Conservation (phyloP, 768 basidiomycete species). For the Boletus subparvulus region DNA sequence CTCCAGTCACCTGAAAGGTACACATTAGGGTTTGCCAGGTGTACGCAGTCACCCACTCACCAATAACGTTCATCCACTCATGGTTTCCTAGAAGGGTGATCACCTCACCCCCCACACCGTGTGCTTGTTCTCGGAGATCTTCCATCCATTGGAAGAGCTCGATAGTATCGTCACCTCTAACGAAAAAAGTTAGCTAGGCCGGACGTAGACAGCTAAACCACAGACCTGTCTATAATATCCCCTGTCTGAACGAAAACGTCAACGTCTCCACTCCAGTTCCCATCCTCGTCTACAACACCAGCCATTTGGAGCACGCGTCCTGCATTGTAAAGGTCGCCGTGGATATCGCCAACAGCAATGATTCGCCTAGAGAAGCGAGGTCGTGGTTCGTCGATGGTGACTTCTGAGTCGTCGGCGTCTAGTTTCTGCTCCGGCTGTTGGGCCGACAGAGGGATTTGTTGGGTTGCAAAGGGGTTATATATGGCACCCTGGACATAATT, state of each 20-base stretch:
- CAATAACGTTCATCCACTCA: constrained; percentile 92
- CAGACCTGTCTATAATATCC: constrained; percentile 89
- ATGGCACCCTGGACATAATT: constrained; percentile 24
- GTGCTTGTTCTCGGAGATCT: constrained; percentile 72
- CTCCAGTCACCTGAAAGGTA: constrained; percentile 75
- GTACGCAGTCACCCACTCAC: constrained; percentile 34
- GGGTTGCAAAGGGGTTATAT: constrained; percentile 21
- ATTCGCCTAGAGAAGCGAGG: constrained; percentile 49
- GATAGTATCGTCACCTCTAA: constrained; percentile 88
- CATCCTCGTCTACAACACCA: constrained; percentile 65
- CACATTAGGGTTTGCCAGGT: constrained; percentile 5
- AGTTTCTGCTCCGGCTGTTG: constrained; percentile 3
- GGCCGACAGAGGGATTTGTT: constrained; percentile 11
- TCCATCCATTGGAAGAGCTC: constrained; percentile 86
- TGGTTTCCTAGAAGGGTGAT: constrained; percentile 89
- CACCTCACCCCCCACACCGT: constrained; percentile 64
- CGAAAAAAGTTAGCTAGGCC: constrained; percentile 10
- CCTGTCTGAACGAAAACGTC: constrained; percentile 94
- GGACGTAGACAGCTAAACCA: constrained; percentile 2
- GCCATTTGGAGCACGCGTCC: constrained; percentile 78
- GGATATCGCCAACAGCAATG: constrained; percentile 89
- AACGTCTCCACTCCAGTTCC: constrained; percentile 79
- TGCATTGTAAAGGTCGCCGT: constrained; percentile 84
- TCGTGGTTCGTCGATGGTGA: constrained; percentile 21
- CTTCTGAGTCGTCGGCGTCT: constrained; percentile 10